Base-by-base conservation (phyloP, 1,139 yeast species). In the Blastobotrys buckinghamii region DNA sequence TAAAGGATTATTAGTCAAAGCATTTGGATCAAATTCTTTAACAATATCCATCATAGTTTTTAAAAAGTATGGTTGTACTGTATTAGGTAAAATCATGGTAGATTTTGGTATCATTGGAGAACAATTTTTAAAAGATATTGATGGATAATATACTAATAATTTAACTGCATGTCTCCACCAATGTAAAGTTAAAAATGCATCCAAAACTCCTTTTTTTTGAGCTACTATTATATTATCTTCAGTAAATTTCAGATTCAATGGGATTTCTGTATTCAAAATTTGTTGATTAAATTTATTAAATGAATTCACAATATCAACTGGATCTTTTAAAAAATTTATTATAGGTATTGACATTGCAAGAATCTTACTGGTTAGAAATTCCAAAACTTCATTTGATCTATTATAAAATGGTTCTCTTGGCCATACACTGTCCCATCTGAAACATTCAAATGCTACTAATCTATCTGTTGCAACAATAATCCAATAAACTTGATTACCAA, bases 81-180 rank as follows among this genome's bases (percentile, higher is more conserved):
- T 35, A 29, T 13, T 29, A 3, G 32, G 32, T 29, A 29, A 12
- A 5, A 35, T 35, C 6, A 12, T 20, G 6, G 47, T 43, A 7
- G 47, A 37, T 36, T 36, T 26, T 8, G 47, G 27, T 10, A 43
- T 43, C 29, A 43, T 19, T 13, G 47, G 47, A 12, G 47, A 43
- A 17, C 39, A 42, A n/a, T n/a, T 16, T n/a, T 42, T 36, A 29
- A 20, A 36, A n/a, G 47, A 34, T 8, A 43, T 15, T 8, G 47
- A 30, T 3, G 47, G 38, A 43, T 43, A 43, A 15, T 34, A 29
- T 15, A 29, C 29, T 17, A 43, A 19, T 13, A 43, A 10, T 16
- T 37, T 29, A 6, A 36, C 10, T 7, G 47, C 32, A 15, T 43
- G 42, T 13, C 41, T 20, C 47, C 47, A 43, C 17, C 37, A 15